Conservation (phyloP, 257 asterid genomes). For the Capsicum pubescens region DNA sequence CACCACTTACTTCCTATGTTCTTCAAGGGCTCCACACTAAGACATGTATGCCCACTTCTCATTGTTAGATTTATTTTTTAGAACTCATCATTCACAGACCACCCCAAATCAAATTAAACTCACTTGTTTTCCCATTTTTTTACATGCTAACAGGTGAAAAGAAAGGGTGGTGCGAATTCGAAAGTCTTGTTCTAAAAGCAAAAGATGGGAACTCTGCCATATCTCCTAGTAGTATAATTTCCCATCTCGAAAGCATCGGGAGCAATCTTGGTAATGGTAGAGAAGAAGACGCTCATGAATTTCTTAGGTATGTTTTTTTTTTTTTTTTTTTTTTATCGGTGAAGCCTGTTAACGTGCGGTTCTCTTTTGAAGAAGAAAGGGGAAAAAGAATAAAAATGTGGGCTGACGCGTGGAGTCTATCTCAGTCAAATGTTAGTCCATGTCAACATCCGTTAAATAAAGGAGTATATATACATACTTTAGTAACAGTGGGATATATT, state of each 20-base stretch:
- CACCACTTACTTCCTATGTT: conserved; percentile 82
- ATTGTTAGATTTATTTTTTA: background rate
- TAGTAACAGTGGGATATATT: too few species aligned
- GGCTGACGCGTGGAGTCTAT: too few species aligned
- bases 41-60: conserved; percentile 54
- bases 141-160: conserved; percentile 51
- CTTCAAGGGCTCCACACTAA: conserved; percentile 77
- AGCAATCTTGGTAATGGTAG: conserved; percentile 72
- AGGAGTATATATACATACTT: too few species aligned
- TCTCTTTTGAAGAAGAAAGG: background rate
- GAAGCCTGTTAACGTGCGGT: background rate
- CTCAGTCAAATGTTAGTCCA: too few species aligned
- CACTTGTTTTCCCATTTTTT: conserved; percentile 21
- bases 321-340: background rate
- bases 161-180: conserved; percentile 79
- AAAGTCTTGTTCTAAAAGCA: conserved; percentile 58
- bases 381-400: too few species aligned
- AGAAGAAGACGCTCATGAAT: conserved; percentile 94
- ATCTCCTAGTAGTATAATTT: conserved; percentile 63
- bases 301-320: conserved; percentile 63
- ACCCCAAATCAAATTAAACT: background rate
- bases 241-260: conserved; percentile 66
- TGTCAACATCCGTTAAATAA: too few species aligned
- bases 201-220: conserved; percentile 59
- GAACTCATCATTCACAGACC: background rate